Base-by-base conservation (phyloP, 2,329 filamentous ascomycete species). In the Ploettnerulaceae sp. region DNA sequence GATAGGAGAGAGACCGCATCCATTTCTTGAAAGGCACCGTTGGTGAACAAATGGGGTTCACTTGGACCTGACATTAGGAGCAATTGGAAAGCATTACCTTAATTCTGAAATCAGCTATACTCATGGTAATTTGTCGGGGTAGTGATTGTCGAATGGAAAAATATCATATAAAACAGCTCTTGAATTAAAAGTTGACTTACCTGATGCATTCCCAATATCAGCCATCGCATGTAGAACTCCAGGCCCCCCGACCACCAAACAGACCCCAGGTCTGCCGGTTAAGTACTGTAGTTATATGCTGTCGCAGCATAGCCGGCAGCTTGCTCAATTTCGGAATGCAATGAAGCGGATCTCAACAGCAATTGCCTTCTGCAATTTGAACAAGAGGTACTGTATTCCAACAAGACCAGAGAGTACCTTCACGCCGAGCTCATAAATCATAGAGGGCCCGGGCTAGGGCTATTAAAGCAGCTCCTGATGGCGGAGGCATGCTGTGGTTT, bases 251-350 rank as follows among this genome's bases (percentile, higher is more conserved):
- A 80, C 76, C n/a, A 77, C 71, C 29, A 79, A 65, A 57, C 75
- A 79, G 7, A 79, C 72, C 3, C 75, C 77, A 3, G 75, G 75
- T 45, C 61, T 69, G 15, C 75, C 75, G 3, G 73, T 78, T 54
- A 79, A 66, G 53, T 77, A 80, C n/a, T n/a, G n/a, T n/a, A n/a
- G 11, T 75, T 76, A 68, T 79, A 79, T 5, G 72, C 73, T 37
- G 72, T 75, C 3, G 76, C 75, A 8, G 76, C 76, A 66, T 79
- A 79, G 52, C 70, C 71, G 24, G 73, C 74, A 8, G 76, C 74
- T 60, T 81, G 76, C 54, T 81, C 76, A 53, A 29, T 79, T 80
- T 22, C 76, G 66, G 54, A 79, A 79, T 20, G 70, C 75, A 41
- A 79, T 72, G 61, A 79, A 79, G 22, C 73, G 69, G 51, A 80